Percentiles rank a stretch among this genome's conserved stretches.
Conservation (phyloP, 331 rosid genomes). For the Quercus phellos region DNA sequence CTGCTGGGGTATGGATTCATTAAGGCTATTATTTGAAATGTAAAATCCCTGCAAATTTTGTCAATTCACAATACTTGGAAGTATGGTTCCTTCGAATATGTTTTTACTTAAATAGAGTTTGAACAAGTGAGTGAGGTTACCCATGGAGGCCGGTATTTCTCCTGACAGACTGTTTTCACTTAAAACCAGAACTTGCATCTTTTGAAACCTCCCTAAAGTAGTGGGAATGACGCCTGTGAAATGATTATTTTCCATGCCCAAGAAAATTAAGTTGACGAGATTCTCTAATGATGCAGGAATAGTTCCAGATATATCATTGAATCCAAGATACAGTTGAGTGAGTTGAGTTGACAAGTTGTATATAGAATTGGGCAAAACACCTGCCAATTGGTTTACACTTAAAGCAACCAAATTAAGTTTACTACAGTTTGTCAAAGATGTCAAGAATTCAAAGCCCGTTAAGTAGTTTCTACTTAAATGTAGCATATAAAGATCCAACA, state of each 20-base stretch:
- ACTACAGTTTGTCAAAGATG: constrained; percentile 35
- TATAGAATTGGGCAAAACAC: constrained; percentile 25
- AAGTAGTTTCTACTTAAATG: too few species aligned
- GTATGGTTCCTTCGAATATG: constrained; percentile 30
- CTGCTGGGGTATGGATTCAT: constrained; percentile 22
- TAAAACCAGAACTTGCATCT: constrained; percentile 21
- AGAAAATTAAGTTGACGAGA: constrained; percentile 12
- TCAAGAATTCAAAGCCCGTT: background rate
- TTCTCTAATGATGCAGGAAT: constrained; percentile 26
- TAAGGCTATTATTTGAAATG: constrained; percentile 11
- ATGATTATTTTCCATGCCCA: constrained; percentile 7
- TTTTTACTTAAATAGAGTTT: background rate
- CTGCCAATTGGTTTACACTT: constrained; percentile 22
- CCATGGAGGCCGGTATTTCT: constrained; percentile 28
- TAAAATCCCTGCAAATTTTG: background rate
- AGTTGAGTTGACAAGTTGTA: constrained; percentile 37
- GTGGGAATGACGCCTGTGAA: constrained; percentile 30
- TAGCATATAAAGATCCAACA: background rate
- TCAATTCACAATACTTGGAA: constrained; percentile 15
- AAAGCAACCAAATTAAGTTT: background rate
- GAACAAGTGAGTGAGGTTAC: constrained; percentile 28
- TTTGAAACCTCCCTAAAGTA: constrained; percentile 24
- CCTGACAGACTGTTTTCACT: constrained; percentile 30
- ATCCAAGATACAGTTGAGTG: background rate
- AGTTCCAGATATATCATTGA: constrained; percentile 30